These are phyloP conservation scores for Strobilomyces confusus DNA, from an alignment of 768 basidiomycete genomes.

Conservation along the genomic window DNA sequence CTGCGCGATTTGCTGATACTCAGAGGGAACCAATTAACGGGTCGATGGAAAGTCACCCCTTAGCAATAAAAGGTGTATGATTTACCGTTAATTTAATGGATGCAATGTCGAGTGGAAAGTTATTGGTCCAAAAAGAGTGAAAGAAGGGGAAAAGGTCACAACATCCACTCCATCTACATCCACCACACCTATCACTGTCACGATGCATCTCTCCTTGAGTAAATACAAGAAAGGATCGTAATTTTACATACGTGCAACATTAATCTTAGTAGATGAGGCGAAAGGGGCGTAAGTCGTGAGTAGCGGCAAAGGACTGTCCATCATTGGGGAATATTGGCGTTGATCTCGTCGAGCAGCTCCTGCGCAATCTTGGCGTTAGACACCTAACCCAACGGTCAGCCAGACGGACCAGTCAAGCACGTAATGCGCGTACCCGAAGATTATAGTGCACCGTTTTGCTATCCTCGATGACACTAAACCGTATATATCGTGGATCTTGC, in stretches of 20 bases:
- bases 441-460: slow-evolving; percentile 67
- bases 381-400: slow-evolving; percentile 40
- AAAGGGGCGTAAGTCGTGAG: slow-evolving; percentile 16
- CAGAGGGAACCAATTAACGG: slow-evolving; percentile 73
- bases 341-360: slow-evolving; percentile 58
- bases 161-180: slow-evolving; percentile 13
- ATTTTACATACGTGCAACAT: slow-evolving; percentile 32
- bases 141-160: not conserved
- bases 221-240: slow-evolving; percentile 27
- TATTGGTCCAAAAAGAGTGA: slow-evolving; percentile 14
- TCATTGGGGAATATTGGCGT: slow-evolving; percentile 39
- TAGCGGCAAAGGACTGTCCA: slow-evolving; percentile 8
- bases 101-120: slow-evolving; percentile 6
- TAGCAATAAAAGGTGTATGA: slow-evolving; percentile 22
- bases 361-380: slow-evolving; percentile 66
- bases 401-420: not conserved
- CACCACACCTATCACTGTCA: slow-evolving; percentile 20
- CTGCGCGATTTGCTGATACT: slow-evolving; percentile 81
- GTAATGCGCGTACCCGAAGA: slow-evolving; percentile 51
- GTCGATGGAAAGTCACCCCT: slow-evolving; percentile 59
- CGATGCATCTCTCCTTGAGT: slow-evolving; percentile 23
- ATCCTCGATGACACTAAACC: slow-evolving; percentile 68
- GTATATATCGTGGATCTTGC: slow-evolving; percentile 75
- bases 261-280: slow-evolving; percentile 34
- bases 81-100: slow-evolving; percentile 26